Evolutionary conservation across 2,329 filamentous ascomycete species (phyloP), one percentile per base, ranked within the genome.

Genomic region (Fusarium sp.): DNA sequence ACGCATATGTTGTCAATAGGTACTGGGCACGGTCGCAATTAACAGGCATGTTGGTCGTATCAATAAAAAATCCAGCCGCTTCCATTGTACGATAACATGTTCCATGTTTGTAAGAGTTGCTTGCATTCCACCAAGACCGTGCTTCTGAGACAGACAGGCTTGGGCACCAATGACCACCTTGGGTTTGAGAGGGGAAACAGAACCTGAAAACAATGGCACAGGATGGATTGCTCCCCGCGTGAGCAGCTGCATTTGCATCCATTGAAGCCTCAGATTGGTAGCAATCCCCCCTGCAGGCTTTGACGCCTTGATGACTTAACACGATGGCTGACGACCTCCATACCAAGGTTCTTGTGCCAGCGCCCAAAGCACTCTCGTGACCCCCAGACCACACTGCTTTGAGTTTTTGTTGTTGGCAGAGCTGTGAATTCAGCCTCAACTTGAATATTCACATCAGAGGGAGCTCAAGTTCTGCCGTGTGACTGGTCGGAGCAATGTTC

Each of bases 81-180:
- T 55, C n/a, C 18, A 29, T 20, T 59, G 55, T 56, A 65, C 42
- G 41, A 55, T 62, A 58, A 45, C 29, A 29, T 58, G 18, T 33
- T 49, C 35, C 15, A 58, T 58, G 41, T 40, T 48, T 58, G 60
- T 59, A 63, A 70, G 58, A 66, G 58, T 39, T 42, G 23, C 54
- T 66, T 58, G 61, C 57, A 66, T 58, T 46, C 41, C 51, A 49
- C 18, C 40, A 53, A 41, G 23, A 20, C 33, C 25, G 14, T 29
- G 21, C 37, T 25, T 40, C 49, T 29, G 45, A 21, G 39, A 46
- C 49, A 45, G 35, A n/a, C 21, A 42, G 43, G 29, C 40, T 49
- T 29, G 45, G 61, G 45, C 27, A 43, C 45, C 51, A 58, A 58
- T 46, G 43, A 29, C 27, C 27, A 63, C 39, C 47, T 58, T 25